These are phyloP conservation scores for Skeletonema tropicum DNA, from an alignment of 108 stramenopile genomes.

Conservation along the genomic window DNA sequence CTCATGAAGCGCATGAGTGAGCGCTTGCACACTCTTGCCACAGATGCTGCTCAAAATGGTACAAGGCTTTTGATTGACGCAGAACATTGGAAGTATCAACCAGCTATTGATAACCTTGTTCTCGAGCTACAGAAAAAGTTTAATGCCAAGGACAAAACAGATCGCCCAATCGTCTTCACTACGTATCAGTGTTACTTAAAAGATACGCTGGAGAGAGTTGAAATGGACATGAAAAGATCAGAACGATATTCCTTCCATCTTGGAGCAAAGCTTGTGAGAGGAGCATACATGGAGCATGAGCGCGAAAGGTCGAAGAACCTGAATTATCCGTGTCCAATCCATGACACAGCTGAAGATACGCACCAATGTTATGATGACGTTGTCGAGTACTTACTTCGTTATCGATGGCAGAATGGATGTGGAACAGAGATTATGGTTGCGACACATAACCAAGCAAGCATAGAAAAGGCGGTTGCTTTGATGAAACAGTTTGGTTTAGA, in stretches of 20 bases:
- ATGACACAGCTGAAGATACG: conserved; percentile 85
- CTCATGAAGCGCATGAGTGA: conserved; percentile 74
- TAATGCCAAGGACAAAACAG: conserved; percentile 57
- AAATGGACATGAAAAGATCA: conserved; percentile 83
- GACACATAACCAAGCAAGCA: conserved; percentile 90
- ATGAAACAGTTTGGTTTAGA: conserved; percentile 78
- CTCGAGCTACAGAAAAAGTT: conserved; percentile 75
- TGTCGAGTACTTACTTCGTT: conserved; percentile 63
- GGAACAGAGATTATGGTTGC: conserved; percentile 90
- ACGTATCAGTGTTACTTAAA: conserved; percentile 97
- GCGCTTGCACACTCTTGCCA: conserved; percentile 72
- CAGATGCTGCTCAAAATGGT: conserved; percentile 63
- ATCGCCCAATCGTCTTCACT: conserved; percentile 81
- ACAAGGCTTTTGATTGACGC: conserved; percentile 96
- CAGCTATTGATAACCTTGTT: conserved; percentile 93
- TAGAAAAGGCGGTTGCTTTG: conserved; percentile 68
- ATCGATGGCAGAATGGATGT: conserved; percentile 40
- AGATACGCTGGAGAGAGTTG: conserved; percentile 72
- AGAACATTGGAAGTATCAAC: conserved; percentile 95
- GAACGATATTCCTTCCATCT: conserved; percentile 76
- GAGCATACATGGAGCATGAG: conserved; percentile 96
- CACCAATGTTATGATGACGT: conserved; percentile 89
- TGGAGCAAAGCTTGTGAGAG: conserved; percentile 96
- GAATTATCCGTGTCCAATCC: conserved; percentile 73
- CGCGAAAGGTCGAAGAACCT: conserved; percentile 67